These are phyloP conservation scores for Escovopsis sp. DNA, from an alignment of 2,329 filamentous ascomycete genomes.

Conservation along the genomic window DNA sequence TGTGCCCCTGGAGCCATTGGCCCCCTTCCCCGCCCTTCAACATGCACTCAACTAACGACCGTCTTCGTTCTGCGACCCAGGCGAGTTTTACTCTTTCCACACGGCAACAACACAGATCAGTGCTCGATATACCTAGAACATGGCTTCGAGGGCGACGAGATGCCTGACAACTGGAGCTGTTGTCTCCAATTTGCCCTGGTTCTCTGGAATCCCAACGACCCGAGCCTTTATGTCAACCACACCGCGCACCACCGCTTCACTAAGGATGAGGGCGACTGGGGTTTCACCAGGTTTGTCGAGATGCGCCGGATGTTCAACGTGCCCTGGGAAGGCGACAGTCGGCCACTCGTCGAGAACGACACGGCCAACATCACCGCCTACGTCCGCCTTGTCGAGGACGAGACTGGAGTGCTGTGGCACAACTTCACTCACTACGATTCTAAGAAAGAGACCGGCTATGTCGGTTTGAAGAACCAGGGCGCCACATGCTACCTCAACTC, in stretches of 20 bases:
- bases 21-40: conserved; percentile 7
- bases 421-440: conserved; percentile 93
- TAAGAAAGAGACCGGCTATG: conserved; percentile 97
- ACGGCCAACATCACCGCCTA: conserved; percentile 70
- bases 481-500: conserved; percentile 85
- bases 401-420: conserved; percentile 81
- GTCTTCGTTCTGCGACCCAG: conserved; percentile 24
- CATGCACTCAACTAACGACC: background rate
- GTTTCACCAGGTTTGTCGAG: conserved; percentile 93
- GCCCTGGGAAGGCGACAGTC: conserved; percentile 53
- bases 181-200: conserved; percentile 94
- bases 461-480: conserved; percentile 91
- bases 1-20: conserved; percentile 4
- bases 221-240: conserved; percentile 69
- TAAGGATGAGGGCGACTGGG: conserved; percentile 93
- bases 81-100: conserved; percentile 91
- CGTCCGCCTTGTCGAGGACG: conserved; percentile 68
- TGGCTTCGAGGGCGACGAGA: conserved; percentile 59
- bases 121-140: conserved; percentile 95
- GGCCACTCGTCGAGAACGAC: conserved; percentile 66
- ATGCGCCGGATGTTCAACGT: conserved; percentile 70
- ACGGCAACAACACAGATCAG: conserved; percentile 85
- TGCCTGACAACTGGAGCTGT: conserved; percentile 89
- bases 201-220: conserved; percentile 86
- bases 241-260: conserved; percentile 91